Base-by-base conservation (phyloP, 768 basidiomycete species). In the Tulasnella sp. region DNA sequence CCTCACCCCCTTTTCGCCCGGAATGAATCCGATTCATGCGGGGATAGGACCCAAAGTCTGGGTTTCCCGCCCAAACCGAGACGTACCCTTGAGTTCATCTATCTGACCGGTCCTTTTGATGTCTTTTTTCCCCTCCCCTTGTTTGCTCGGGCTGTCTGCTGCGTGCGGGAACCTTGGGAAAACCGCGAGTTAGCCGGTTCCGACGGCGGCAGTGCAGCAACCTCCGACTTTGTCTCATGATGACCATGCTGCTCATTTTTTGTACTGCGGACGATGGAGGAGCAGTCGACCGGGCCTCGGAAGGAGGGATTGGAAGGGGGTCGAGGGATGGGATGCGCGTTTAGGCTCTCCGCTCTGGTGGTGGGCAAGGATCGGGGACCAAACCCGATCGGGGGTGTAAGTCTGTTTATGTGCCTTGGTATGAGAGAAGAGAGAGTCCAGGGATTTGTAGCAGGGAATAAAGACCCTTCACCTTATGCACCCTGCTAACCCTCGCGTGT, bases 321-420 rank as follows among this genome's bases (percentile, higher is more conserved):
- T 29, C 29, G 58, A 34, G 58, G 58, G 58, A 25, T 34, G 58
- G 58, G 31, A 64, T 64, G 58, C 58, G 58, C 29, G 31, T 29
- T 64, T 64, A 64, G 58, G 58, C 58, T 64, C 58, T 64, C 58
- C 58, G 58, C 58, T 64, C 25, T 31, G 58, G 58, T 64, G 58
- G 58, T 29, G 19, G 40, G 40, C 7, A 49, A n/a, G 58, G 31
- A 64, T 64, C 58, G 58, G 58, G 58, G 58, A 64, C 58, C 58
- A 64, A 64, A 64, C 58, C 58, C 58, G 58, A 64, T 64, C 58
- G 58, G 58, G n/a, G 58, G 58, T 64, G 29, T 64, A 64, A 64
- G 58, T 25, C 31, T 64, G 58, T 64, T 52, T 64, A 64, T 64
- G 58, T 64, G 58, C 58, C 58, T 64, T 64, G 58, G 58, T 25